These are phyloP conservation scores for Neurospora hispaniola DNA, from an alignment of 495 filamentous ascomycete genomes.

Conservation along the genomic window DNA sequence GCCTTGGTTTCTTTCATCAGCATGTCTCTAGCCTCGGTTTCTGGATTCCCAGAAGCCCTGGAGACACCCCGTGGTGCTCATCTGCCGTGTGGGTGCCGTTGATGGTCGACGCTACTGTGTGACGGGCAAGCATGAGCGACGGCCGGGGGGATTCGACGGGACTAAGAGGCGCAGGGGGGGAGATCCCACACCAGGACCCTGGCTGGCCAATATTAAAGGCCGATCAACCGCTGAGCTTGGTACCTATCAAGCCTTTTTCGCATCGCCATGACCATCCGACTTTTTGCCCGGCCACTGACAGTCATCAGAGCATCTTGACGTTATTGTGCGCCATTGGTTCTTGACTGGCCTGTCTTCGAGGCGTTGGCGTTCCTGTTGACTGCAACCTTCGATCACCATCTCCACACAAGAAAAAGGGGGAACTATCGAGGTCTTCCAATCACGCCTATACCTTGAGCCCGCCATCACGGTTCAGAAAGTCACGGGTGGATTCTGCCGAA, in stretches of 20 bases:
- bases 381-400: not conserved
- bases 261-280: conserved; percentile 6
- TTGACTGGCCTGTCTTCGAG: not conserved
- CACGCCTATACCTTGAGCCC: not conserved
- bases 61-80: not conserved
- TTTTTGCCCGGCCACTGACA: not conserved
- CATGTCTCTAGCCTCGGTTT: not conserved
- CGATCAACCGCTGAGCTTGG: conserved; percentile 32
- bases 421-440: not conserved
- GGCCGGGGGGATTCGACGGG: not conserved
- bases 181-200: conserved; percentile 10
- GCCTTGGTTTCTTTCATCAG: not conserved
- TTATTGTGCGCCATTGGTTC: not conserved
- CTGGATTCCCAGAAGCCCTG: not conserved
- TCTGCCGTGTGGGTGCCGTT: not conserved
- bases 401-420: not conserved
- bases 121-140: conserved; percentile 7
- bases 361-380: not conserved
- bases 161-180: conserved; percentile 9
- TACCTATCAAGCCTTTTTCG: conserved; percentile 13
- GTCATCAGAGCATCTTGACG: not conserved
- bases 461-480: not conserved
- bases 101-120: conserved; percentile 4
- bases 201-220: conserved; percentile 39
- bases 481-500: not conserved